These are phyloP conservation scores for Neurospora terricola DNA, from an alignment of 495 filamentous ascomycete species.

Conservation along the genomic window DNA sequence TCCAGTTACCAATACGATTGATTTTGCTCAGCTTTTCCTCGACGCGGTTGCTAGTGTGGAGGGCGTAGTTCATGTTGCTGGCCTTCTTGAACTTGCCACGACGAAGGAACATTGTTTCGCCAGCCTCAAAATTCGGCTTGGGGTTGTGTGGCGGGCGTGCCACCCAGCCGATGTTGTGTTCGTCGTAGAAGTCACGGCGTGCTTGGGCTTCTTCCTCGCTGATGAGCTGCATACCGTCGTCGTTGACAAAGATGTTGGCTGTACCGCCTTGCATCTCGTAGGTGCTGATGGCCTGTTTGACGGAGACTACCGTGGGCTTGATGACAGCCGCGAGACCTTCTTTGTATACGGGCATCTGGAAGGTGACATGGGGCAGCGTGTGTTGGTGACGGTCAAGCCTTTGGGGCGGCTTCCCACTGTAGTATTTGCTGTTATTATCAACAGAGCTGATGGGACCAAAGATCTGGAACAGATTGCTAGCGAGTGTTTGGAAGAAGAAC, in stretches of 20 bases:
- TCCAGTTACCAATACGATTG: conserved; percentile 36
- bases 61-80: conserved; percentile 63
- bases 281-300: conserved; percentile 56
- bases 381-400: conserved; percentile 34
- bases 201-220: conserved; percentile 43
- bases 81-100: conserved; percentile 66
- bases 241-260: conserved; percentile 63
- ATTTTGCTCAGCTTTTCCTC: conserved; percentile 45
- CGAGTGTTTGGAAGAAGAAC: conserved; percentile 54
- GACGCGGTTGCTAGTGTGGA: conserved; percentile 48
- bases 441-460: conserved; percentile 51
- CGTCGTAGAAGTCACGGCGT: conserved; percentile 54
- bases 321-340: conserved; percentile 57
- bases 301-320: conserved; percentile 48
- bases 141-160: conserved; percentile 50
- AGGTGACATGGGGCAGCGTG: conserved; percentile 56
- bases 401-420: conserved; percentile 43
- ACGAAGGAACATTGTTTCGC: conserved; percentile 38
- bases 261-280: conserved; percentile 62
- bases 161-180: conserved; percentile 54
- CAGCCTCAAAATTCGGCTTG: conserved; percentile 25
- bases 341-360: conserved; percentile 70
- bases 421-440: conserved; percentile 48
- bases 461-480: conserved; percentile 46
- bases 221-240: conserved; percentile 57